Evolutionary conservation across 768 basidiomycete genomes (phyloP), one percentile per base, ranked within the genome.

Genomic region (Auricularia sp.): DNA sequence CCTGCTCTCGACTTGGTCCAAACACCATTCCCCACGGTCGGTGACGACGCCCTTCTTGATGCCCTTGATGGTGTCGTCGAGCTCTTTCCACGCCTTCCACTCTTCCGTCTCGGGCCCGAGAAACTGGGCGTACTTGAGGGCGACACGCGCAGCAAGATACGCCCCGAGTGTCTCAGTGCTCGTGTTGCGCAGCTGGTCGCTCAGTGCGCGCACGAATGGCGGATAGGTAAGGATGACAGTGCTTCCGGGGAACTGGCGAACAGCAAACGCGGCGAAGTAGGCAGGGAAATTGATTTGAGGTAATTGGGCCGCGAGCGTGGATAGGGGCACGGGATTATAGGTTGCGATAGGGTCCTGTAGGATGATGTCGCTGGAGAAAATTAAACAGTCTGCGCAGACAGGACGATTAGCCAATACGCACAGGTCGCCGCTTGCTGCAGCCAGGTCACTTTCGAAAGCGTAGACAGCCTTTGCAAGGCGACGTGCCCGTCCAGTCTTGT

Each of bases 181-280:
- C 0, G 92, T 91, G 10, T 80, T 76, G 45, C 84, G 79, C 33
- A 99, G 77, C 65, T 98, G 85, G 45, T 80, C 70, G 7, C 85
- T 83, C 13, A 98, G 79, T 3, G 85, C 83, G 18, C 75, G 72
- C 3, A 88, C 80, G 75, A 92, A 99, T 0, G 85, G 79, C 10
- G 93, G 92, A 70, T 90, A 85, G 2, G 91, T 91, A 67, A 97
- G 77, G 70, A 98, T 87, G 66, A 96, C 85, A 54, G 83, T 82
- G 24, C 81, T 77, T 1, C 78, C 77, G 1, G 91, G 92, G 77
- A 85, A 92, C 51, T 79, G 78, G 37, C 92, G 85, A 24, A 92
- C 88, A 0, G 89, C 83, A 72, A 92, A 95, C 0, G 90, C 79
- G 0, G 96, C 83, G 65, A 98, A 87, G 75, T 97, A 99, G n/a